Evolutionary conservation across 2,329 filamentous ascomycete genomes (phyloP).

Genomic region (Myrmaecium sp.): DNA sequence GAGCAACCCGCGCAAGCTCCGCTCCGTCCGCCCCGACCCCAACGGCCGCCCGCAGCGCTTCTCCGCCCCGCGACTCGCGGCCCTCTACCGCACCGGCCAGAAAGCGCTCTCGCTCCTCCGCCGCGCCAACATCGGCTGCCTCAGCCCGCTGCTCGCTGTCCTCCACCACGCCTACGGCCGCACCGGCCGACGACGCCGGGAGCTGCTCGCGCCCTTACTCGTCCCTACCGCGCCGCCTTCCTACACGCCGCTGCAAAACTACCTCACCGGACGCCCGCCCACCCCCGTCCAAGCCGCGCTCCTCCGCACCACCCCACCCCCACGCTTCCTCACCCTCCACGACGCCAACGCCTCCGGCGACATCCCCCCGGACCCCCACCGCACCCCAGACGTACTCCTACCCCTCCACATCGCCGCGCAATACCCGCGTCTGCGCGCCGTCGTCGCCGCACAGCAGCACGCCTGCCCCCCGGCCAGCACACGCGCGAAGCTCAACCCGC

Average conservation of each 20-base stretch:
- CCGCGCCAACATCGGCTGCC: conserved; percentile 40
- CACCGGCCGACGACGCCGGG: conserved; percentile 32
- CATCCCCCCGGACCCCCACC: too few relatives aligned
- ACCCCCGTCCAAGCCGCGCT: too few relatives aligned
- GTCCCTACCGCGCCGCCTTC: too few relatives aligned
- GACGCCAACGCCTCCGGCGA: too few relatives aligned
- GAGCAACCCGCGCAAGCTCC: neutral
- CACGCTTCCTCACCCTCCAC: too few relatives aligned
- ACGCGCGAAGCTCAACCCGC: conserved; percentile 12
- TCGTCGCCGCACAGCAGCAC: conserved; percentile 12
- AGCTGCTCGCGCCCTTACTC: conserved; percentile 21
- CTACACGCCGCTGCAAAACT: too few relatives aligned
- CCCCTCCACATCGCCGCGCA: conserved; percentile 15
- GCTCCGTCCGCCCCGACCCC: too few relatives aligned
- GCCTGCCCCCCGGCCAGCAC: conserved; percentile 7
- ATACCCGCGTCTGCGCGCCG: conserved; percentile 14
- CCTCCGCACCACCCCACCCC: too few relatives aligned
- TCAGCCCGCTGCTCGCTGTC: conserved; percentile 31
- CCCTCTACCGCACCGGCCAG: conserved; percentile 6
- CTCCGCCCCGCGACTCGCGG: conserved; percentile 2
- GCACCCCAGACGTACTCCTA: too few relatives aligned
- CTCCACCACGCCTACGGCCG: conserved; percentile 41
- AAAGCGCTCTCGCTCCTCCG: conserved; percentile 28
- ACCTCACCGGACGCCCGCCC: too few relatives aligned
- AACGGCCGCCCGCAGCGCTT: conserved; percentile 5